A percentile compares a stretch with the other conserved stretches of the same genome.
phyloP scores from a whole-genome alignment of 2,329 filamentous ascomycete genomes.

The Colletotrichum destructivum region DNA sequence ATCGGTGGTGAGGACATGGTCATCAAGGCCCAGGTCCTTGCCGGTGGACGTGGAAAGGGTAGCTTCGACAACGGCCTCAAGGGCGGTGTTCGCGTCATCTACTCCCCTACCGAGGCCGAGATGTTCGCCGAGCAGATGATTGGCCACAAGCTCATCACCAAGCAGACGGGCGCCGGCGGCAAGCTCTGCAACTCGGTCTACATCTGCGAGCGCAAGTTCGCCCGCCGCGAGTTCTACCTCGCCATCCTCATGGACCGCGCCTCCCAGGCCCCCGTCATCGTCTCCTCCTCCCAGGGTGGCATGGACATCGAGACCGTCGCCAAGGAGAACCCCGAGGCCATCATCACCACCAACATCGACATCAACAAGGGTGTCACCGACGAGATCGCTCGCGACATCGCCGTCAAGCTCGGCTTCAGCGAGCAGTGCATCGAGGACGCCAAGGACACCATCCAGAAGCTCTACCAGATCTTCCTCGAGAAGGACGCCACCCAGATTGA shows the following conservation, averaged over 20 bases:
- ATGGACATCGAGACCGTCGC: slow-evolving; percentile 99
- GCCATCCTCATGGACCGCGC: slow-evolving; percentile 98
- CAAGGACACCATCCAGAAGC: slow-evolving; percentile 96
- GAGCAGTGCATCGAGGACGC: slow-evolving; percentile 97
- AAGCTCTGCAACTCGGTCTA: slow-evolving; percentile 98
- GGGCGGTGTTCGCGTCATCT: slow-evolving; percentile 98
- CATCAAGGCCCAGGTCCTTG: slow-evolving; percentile 99
- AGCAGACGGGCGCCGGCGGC: slow-evolving; percentile 95
- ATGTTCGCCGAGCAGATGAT: slow-evolving; percentile 99
- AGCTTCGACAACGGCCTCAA: slow-evolving; percentile 98
- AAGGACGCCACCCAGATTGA: slow-evolving; percentile 99
- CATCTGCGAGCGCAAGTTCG: slow-evolving; percentile 99
- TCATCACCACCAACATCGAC: slow-evolving; percentile 93
- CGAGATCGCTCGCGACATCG: slow-evolving; percentile 91
- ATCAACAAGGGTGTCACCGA: slow-evolving; percentile 97
- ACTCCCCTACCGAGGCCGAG: slow-evolving; percentile 95
- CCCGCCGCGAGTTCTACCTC: slow-evolving; percentile 98
- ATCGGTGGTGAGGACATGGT: slow-evolving; percentile 98
- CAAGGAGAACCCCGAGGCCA: slow-evolving; percentile 97
- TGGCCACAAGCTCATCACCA: slow-evolving; percentile 99
- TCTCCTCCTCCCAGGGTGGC: slow-evolving; percentile 97
- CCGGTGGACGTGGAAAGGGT: slow-evolving; percentile 97
- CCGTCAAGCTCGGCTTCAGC: slow-evolving; percentile 94
- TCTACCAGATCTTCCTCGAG: slow-evolving; percentile 99
- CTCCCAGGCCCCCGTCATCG: slow-evolving; percentile 92